Conservation (phyloP, 768 basidiomycete species). For the Russula griseocarnosa region DNA sequence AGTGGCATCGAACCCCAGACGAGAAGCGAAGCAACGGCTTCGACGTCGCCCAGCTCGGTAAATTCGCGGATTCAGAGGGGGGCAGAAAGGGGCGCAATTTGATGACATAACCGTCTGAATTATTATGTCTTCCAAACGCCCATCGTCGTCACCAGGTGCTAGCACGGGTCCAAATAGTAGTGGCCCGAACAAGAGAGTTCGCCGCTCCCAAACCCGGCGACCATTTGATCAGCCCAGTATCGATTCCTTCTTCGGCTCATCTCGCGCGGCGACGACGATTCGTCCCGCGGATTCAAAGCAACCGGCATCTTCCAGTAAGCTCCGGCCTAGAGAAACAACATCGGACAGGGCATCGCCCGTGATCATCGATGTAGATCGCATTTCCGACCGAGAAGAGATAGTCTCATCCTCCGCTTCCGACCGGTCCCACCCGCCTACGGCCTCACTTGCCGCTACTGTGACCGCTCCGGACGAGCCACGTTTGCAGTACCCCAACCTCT, state of each 20-base stretch:
- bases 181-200: constrained; percentile 7
- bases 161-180: neutral
- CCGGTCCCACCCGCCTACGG: neutral
- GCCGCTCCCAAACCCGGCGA: neutral
- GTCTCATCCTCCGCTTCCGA: too few relatives aligned
- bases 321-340: neutral
- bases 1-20: constrained; percentile 4
- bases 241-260: constrained; percentile 23
- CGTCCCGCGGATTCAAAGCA: constrained; percentile 18
- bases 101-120: constrained; percentile 19
- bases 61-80: too few relatives aligned
- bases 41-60: neutral
- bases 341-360: constrained; percentile 17
- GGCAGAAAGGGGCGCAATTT: neutral
- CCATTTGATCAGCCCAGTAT: constrained; percentile 16
- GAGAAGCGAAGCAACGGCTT: constrained; percentile 4
- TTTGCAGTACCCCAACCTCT: constrained; percentile 36
- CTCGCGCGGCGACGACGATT: constrained; percentile 1
- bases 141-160: constrained; percentile 12
- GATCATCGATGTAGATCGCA: constrained; percentile 37
- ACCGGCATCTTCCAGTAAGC: neutral
- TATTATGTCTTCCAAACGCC: constrained; percentile 19
- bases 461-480: constrained; percentile 2
- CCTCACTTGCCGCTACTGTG: neutral
- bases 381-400: constrained; percentile 28